Evolutionary conservation across 257 asterid genomes (phyloP).

Genomic region (Solanum paucissectum): DNA sequence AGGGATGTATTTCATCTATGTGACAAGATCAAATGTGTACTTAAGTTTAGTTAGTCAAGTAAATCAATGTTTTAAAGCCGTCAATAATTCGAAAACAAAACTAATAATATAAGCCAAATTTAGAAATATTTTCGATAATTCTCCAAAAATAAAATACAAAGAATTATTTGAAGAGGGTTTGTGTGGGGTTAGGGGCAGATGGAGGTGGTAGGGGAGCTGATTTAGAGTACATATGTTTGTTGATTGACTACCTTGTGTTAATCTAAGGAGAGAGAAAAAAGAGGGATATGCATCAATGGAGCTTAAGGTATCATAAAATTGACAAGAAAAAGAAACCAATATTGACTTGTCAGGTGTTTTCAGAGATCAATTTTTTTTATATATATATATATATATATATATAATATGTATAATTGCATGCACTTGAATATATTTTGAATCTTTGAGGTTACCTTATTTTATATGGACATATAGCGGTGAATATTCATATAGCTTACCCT

Average conservation of each 20-base stretch:
- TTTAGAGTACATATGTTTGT: neutral
- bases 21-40: no score
- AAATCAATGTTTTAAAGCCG: no score
- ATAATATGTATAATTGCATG: neutral
- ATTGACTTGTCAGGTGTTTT: neutral
- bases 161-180: neutral
- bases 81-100: no score
- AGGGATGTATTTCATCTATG: no score
- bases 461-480: neutral
- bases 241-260: neutral
- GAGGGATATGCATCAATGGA: neutral
- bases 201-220: neutral
- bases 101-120: no score
- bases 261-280: neutral
- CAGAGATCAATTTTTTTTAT: neutral
- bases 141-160: neutral
- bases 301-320: constrained; percentile 2
- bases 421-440: neutral
- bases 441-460: neutral
- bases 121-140: no score
- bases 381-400: neutral
- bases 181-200: neutral
- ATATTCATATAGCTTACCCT: neutral
- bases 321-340: constrained; percentile 10
- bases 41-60: no score